phyloP scores from a whole-genome alignment of 2,329 filamentous ascomycete genomes.

The Alternaria angustiovoidea region DNA sequence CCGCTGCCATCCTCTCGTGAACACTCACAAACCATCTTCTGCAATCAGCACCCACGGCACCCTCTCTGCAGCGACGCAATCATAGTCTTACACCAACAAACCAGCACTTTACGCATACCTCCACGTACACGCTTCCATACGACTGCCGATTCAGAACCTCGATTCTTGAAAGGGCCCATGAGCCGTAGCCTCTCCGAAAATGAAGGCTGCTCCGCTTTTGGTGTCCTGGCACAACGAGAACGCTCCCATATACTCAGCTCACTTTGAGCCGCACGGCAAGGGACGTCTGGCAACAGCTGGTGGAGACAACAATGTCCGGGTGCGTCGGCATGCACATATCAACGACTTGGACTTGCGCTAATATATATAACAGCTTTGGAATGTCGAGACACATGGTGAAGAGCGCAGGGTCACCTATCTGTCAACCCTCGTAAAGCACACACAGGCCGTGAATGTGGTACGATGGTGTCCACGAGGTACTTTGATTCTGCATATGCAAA shows the following conservation, averaged over 20 bases:
- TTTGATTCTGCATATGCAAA: constrained; percentile 11
- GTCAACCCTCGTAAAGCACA: constrained; percentile 90
- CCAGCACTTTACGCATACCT: constrained; percentile 8
- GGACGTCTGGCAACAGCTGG: constrained; percentile 91
- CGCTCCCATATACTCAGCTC: constrained; percentile 94
- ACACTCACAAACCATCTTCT: constrained; percentile 15
- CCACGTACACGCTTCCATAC: background rate
- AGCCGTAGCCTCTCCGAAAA: constrained; percentile 53
- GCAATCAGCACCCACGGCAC: constrained; percentile 19
- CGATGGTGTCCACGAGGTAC: constrained; percentile 92
- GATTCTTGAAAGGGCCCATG: constrained; percentile 21
- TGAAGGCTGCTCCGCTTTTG: constrained; percentile 96
- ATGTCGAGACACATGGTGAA: constrained; percentile 82
- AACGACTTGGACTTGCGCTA: constrained; percentile 37
- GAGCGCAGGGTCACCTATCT: constrained; percentile 91
- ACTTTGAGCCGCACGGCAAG: constrained; percentile 93
- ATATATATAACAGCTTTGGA: constrained; percentile 76
- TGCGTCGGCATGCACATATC: constrained; percentile 57
- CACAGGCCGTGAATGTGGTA: constrained; percentile 97
- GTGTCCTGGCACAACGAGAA: constrained; percentile 99
- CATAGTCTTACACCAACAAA: constrained; percentile 17
- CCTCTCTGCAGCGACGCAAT: constrained; percentile 19
- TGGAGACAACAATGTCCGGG: constrained; percentile 94
- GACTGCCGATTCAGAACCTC: background rate
- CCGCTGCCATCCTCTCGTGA: background rate